Percentiles rank a stretch among this genome's conserved stretches.
These are phyloP conservation scores for Beauveria sp. DNA, from an alignment of 2,329 filamentous ascomycete genomes.

Conservation along the genomic window DNA sequence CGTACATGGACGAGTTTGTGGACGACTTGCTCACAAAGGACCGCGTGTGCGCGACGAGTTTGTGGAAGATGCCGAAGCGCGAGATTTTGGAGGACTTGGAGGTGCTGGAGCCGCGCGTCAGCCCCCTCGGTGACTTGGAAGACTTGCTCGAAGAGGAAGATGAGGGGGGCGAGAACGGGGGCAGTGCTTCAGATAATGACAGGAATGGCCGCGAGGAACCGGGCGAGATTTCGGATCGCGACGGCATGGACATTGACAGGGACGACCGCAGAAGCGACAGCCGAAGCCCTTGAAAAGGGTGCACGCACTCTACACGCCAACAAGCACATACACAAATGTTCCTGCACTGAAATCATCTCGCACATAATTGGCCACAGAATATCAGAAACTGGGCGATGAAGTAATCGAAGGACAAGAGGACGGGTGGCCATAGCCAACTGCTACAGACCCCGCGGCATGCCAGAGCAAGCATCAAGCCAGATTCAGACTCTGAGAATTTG, in stretches of 20 bases:
- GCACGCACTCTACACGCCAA: neutral
- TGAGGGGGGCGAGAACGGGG: conserved; percentile 23
- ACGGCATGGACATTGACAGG: conserved; percentile 33
- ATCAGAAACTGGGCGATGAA: neutral
- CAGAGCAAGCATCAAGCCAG: neutral
- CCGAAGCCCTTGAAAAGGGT: conserved; percentile 11
- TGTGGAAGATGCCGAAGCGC: conserved; percentile 85
- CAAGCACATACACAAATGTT: neutral
- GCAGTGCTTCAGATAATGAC: conserved; percentile 34
- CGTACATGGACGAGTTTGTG: conserved; percentile 84
- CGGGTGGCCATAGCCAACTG: neutral
- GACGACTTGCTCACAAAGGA: conserved; percentile 87
- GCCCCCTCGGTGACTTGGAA: conserved; percentile 73
- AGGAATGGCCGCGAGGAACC: conserved; percentile 30
- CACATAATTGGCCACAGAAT: neutral
- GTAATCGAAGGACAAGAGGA: neutral
- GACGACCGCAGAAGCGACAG: conserved; percentile 19
- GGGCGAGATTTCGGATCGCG: conserved; percentile 29
- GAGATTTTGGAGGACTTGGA: conserved; percentile 84
- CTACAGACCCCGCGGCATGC: neutral
- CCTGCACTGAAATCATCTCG: neutral
- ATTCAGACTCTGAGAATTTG: neutral
- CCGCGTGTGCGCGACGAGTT: conserved; percentile 79
- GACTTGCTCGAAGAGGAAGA: conserved; percentile 58
- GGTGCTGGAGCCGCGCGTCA: conserved; percentile 75